phyloP scores from a whole-genome alignment of 23 red algal species.

The Gracilaria domingensis region DNA sequence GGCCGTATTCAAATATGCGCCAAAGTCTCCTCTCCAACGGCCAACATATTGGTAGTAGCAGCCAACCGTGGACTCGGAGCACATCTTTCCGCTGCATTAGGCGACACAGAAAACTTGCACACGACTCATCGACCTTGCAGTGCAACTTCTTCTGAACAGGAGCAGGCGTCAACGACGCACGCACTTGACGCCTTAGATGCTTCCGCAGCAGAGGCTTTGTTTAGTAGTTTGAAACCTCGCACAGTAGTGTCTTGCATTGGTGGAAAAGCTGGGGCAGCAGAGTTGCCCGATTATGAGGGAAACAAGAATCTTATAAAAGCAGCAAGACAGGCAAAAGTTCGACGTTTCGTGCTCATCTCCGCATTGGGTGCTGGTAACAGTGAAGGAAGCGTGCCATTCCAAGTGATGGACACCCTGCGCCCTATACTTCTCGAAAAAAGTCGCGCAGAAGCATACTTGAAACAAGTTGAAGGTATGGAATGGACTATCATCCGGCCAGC shows the following conservation, averaged over 20 bases:
- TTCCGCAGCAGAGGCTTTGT: constrained; percentile 12
- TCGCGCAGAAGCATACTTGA: constrained; percentile 62
- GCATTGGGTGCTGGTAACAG: constrained; percentile 77
- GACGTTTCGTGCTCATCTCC: constrained; percentile 68
- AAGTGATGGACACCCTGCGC: constrained; percentile 73
- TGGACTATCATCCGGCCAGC: constrained; percentile 80
- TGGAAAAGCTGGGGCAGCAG: constrained; percentile 10
- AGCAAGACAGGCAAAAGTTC: constrained; percentile 29
- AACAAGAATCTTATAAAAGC: constrained; percentile 68
- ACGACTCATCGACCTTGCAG: constrained; percentile 45
- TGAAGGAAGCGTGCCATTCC: constrained; percentile 61
- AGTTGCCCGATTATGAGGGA: constrained; percentile 52
- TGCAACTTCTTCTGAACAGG: constrained; percentile 28
- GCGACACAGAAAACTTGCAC: constrained; percentile 14
- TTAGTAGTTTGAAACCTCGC: constrained; percentile 3
- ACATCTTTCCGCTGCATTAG: constrained; percentile 1
- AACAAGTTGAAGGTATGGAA: neutral
- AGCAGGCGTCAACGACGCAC: constrained; percentile 19
- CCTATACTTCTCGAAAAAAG: constrained; percentile 63
- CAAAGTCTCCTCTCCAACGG: constrained; percentile 13
- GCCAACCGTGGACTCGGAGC: constrained; percentile 51
- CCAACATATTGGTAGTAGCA: constrained; percentile 36
- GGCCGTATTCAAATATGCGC: constrained; percentile 3
- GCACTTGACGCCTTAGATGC: constrained; percentile 44
- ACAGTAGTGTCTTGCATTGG: constrained; percentile 55